These are phyloP conservation scores for Erythrophleum ivorense DNA, from an alignment of 331 rosid species.

Conservation along the genomic window DNA sequence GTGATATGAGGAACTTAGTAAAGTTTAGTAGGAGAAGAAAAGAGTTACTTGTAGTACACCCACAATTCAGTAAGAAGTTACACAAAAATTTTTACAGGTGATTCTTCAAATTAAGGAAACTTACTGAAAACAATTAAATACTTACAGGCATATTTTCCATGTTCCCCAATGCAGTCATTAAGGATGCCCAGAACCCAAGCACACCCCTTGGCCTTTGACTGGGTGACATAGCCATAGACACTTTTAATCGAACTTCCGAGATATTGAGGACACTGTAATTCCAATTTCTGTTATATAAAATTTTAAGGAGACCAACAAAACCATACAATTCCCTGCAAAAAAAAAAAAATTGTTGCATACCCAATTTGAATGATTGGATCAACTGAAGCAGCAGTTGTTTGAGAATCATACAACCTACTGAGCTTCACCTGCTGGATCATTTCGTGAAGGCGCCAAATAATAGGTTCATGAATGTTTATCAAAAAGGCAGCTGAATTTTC, in stretches of 20 bases:
- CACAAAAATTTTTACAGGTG: constrained; percentile 5
- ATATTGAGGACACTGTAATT: constrained; percentile 69
- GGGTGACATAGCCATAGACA: constrained; percentile 81
- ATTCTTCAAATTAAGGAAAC: constrained; percentile 28
- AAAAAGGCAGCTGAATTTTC: constrained; percentile 84
- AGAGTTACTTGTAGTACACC: background rate
- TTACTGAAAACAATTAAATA: constrained; percentile 30
- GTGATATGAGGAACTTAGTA: background rate
- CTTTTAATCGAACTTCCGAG: constrained; percentile 72
- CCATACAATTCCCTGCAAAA: constrained; percentile 32
- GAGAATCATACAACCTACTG: constrained; percentile 70
- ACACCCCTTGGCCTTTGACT: constrained; percentile 79
- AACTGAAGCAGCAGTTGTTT: constrained; percentile 90
- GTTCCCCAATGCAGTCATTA: constrained; percentile 99
- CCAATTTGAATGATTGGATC: constrained; percentile 91
- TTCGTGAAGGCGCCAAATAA: constrained; percentile 98
- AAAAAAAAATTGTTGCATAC: constrained; percentile 56
- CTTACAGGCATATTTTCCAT: constrained; percentile 96
- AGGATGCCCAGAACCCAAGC: constrained; percentile 99
- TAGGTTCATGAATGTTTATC: constrained; percentile 91
- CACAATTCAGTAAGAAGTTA: constrained; percentile 19
- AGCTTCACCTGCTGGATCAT: constrained; percentile 90
- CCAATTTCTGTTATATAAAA: constrained; percentile 40
- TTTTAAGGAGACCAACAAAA: constrained; percentile 38
- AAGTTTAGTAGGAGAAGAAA: background rate